phyloP scores from a whole-genome alignment of 2,329 filamentous ascomycete genomes.

The Pleurostoma richardsiae region DNA sequence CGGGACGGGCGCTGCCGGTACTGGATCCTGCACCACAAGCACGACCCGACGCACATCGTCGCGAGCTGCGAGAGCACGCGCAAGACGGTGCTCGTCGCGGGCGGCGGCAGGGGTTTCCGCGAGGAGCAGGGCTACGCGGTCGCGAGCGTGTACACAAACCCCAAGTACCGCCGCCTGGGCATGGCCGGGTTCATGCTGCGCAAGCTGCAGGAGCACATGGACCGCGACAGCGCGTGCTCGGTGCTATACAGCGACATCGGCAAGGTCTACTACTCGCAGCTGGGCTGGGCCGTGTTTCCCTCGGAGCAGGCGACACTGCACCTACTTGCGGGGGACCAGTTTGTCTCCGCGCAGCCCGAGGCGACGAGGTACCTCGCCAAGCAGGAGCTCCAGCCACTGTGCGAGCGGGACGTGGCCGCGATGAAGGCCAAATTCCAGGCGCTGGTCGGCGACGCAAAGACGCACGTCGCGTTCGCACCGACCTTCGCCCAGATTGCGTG shows the following conservation, averaged over 20 bases:
- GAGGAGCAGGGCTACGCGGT: conserved; percentile 23
- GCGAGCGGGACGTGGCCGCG: conserved; percentile 17
- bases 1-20: conserved; percentile 17
- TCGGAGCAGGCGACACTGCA: conserved; percentile 25
- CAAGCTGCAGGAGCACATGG: conserved; percentile 25
- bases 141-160: conserved; percentile 28
- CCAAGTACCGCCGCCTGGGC: conserved; percentile 23
- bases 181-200: conserved; percentile 28
- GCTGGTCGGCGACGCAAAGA: conserved; percentile 16
- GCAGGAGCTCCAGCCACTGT: conserved; percentile 16
- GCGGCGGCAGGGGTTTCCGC: conserved; percentile 15
- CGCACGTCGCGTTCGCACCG: conserved; percentile 26
- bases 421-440: conserved; percentile 15
- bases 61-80: conserved; percentile 24
- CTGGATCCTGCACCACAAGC: conserved; percentile 23
- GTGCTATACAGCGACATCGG: conserved; percentile 27
- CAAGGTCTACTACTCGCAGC: conserved; percentile 21
- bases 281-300: conserved; percentile 27
- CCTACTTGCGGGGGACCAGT: conserved; percentile 13
- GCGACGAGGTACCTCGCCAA: conserved; percentile 15
- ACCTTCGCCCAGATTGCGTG: conserved; percentile 20
- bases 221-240: conserved; percentile 24
- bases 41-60: conserved; percentile 21
- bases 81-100: conserved; percentile 18
- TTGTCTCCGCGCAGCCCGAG: conserved; percentile 11